These are phyloP conservation scores for Trichoderma reesei DNA, from an alignment of 495 filamentous ascomycete species.

Conservation along the genomic window DNA sequence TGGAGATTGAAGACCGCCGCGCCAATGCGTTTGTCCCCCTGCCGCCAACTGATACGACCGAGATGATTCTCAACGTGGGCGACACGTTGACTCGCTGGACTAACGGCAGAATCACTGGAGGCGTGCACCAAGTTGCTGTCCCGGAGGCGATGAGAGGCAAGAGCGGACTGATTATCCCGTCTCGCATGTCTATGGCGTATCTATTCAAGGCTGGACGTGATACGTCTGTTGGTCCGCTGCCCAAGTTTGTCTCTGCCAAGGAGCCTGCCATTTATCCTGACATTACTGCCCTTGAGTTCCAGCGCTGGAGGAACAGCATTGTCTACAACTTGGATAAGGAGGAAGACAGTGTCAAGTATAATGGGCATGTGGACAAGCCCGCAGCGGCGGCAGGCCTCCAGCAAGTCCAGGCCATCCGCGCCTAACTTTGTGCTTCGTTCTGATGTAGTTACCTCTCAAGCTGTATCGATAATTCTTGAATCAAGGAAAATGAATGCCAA, in stretches of 20 bases:
- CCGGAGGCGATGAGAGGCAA: not conserved
- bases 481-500: too few species aligned
- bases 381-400: not conserved
- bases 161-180: not conserved
- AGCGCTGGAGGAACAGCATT: not conserved
- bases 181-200: slow-evolving; percentile 3
- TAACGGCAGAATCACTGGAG: not conserved
- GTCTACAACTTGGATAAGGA: not conserved
- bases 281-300: not conserved
- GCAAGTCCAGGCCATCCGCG: not conserved
- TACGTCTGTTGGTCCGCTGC: not conserved
- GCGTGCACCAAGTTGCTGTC: not conserved
- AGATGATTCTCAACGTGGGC: slow-evolving; percentile 41
- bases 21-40: not conserved
- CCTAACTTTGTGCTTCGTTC: not conserved
- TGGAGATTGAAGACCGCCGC: slow-evolving; percentile 24
- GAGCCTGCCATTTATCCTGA: not conserved
- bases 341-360: not conserved
- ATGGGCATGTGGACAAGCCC: not conserved
- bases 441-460: too few species aligned
- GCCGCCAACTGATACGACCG: slow-evolving; percentile 17
- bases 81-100: slow-evolving; percentile 20
- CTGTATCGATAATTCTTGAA: too few species aligned
- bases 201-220: not conserved
- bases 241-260: not conserved